Percentiles rank a stretch among this genome's conserved stretches.
Conservation (phyloP, 495 filamentous ascomycete species). For the Lasiosphaeria hispida region DNA sequence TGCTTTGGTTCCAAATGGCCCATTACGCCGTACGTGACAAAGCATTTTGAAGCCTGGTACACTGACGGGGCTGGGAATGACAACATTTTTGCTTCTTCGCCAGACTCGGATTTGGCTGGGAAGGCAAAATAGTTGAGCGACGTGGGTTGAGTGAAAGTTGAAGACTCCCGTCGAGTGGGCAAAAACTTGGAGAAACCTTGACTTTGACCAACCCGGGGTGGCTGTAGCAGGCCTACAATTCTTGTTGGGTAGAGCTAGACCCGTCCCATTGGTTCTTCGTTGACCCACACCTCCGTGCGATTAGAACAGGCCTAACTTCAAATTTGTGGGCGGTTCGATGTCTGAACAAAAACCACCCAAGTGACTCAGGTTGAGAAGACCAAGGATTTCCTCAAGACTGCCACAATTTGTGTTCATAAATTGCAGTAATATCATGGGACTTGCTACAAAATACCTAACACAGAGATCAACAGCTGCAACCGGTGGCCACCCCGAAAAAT, state of each 20-base stretch:
- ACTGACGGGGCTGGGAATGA: constrained; percentile 54
- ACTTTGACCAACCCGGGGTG: constrained; percentile 7
- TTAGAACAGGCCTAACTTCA: constrained; percentile 12
- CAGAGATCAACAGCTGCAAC: background rate
- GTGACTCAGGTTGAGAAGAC: too few relatives aligned
- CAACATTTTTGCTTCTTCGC: constrained; percentile 48
- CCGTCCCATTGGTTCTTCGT: too few relatives aligned
- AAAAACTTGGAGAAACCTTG: background rate
- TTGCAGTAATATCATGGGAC: background rate
- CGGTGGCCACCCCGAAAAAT: constrained; percentile 22
- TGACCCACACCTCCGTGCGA: constrained; percentile 5
- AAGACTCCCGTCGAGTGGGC: background rate
- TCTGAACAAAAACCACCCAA: too few relatives aligned
- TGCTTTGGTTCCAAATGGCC: constrained; percentile 66
- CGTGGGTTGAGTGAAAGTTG: background rate
- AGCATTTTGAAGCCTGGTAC: constrained; percentile 67
- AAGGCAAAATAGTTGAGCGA: background rate
- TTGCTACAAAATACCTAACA: background rate
- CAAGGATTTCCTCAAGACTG: too few relatives aligned
- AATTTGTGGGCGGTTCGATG: too few relatives aligned
- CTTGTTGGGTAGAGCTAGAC: constrained; percentile 2
- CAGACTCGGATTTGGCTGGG: background rate
- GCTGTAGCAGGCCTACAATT: background rate
- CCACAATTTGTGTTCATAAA: too few relatives aligned
- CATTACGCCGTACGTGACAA: constrained; percentile 65